Evolutionary conservation across 805 yeast species (phyloP).

Genomic region (Candida vartiovaarae): DNA sequence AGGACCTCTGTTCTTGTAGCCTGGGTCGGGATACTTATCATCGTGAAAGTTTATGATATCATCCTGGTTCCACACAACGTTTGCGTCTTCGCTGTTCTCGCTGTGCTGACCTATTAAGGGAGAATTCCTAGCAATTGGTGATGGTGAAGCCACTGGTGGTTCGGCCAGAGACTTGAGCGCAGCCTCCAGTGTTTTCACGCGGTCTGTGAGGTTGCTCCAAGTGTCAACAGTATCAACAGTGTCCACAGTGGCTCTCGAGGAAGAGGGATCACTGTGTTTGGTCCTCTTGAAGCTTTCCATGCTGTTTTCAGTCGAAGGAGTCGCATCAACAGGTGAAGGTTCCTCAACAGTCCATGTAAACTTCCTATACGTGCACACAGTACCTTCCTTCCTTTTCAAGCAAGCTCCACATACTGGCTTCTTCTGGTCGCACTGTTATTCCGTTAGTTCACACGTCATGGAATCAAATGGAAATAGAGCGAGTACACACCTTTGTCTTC

Average conservation of each 20-base stretch:
- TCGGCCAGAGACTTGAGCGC: neutral
- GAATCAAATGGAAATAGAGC: neutral
- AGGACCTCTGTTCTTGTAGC: slow-evolving; percentile 15
- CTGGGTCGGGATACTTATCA: slow-evolving; percentile 3
- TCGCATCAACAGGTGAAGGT: neutral
- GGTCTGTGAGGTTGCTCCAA: neutral
- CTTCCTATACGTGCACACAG: neutral
- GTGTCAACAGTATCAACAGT: no score
- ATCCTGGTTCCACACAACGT: neutral
- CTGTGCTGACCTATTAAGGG: no score
- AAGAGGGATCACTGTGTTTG: no score
- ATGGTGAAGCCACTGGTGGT: neutral
- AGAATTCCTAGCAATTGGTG: neutral
- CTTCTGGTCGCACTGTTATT: neutral
- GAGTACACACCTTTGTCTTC: neutral
- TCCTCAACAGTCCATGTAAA: neutral
- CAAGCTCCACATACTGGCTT: neutral
- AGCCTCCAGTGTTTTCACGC: neutral
- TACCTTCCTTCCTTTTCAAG: neutral
- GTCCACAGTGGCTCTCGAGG: no score
- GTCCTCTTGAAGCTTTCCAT: no score
- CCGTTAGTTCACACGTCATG: neutral
- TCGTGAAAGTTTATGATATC: slow-evolving; percentile 6
- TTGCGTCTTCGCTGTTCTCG: neutral
- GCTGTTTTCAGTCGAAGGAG: no score